Conservation (phyloP, 2,329 filamentous ascomycete species). For the Pyricularia sp. region DNA sequence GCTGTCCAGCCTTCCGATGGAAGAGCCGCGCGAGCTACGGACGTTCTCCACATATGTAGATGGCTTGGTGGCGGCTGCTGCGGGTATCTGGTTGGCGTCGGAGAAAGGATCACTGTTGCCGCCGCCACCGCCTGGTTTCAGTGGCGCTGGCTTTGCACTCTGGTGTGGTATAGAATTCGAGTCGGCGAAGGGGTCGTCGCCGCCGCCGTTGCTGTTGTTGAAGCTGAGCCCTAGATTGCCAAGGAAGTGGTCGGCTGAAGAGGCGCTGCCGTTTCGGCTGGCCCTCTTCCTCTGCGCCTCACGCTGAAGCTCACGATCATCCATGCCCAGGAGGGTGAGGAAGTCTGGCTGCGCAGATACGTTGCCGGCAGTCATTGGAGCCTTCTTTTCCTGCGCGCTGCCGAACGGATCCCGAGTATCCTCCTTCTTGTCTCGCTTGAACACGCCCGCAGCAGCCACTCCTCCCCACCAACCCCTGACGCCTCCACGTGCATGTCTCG, state of each 20-base stretch:
- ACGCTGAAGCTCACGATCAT: constrained; percentile 28
- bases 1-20: constrained; percentile 24
- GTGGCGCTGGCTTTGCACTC: constrained; percentile 28
- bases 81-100: constrained; percentile 34
- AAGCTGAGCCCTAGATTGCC: constrained; percentile 28
- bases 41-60: constrained; percentile 36
- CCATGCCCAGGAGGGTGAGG: constrained; percentile 31
- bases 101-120: constrained; percentile 35
- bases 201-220: constrained; percentile 8
- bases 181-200: constrained; percentile 39
- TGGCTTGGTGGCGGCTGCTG: constrained; percentile 18
- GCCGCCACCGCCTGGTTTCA: constrained; percentile 17
- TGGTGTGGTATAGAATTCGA: constrained; percentile 28
- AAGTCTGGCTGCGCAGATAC: constrained; percentile 28
- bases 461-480: constrained; percentile 37
- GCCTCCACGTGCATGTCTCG: constrained; percentile 18
- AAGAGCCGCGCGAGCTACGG: constrained; percentile 38
- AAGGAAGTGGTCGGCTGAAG: constrained; percentile 28
- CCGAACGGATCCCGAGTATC: constrained; percentile 17
- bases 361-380: constrained; percentile 7
- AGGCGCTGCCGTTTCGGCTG: constrained; percentile 21
- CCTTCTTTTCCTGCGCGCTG: constrained; percentile 16
- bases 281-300: constrained; percentile 25
- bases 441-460: constrained; percentile 23
- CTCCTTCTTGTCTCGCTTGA: constrained; percentile 12